These are phyloP conservation scores for Bipolaris cookei DNA, from an alignment of 2,329 filamentous ascomycete species.

Conservation along the genomic window DNA sequence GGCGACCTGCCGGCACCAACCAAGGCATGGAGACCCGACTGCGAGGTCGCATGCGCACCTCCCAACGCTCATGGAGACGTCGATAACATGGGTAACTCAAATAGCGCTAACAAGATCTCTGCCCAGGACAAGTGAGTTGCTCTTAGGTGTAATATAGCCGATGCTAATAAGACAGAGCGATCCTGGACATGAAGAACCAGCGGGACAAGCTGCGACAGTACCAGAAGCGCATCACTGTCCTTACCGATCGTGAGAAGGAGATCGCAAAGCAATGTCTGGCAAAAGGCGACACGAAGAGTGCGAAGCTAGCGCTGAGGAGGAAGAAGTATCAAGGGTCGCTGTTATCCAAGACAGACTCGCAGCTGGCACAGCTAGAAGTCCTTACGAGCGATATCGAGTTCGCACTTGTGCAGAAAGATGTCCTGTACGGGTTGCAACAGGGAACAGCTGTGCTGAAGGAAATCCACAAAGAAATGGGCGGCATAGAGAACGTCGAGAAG, in stretches of 20 bases:
- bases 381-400: conserved; percentile 92
- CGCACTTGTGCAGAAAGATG: conserved; percentile 94
- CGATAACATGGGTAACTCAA: conserved; percentile 67
- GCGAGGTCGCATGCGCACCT: conserved; percentile 21
- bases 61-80: conserved; percentile 31
- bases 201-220: conserved; percentile 97
- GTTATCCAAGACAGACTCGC: conserved; percentile 85
- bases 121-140: conserved; percentile 80
- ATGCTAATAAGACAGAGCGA: conserved; percentile 68
- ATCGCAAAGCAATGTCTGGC: conserved; percentile 84
- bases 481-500: conserved; percentile 91
- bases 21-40: conserved; percentile 27
- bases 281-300: conserved; percentile 77
- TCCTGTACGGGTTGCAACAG: conserved; percentile 89
- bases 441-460: conserved; percentile 87
- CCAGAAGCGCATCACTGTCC: conserved; percentile 83
- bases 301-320: conserved; percentile 84
- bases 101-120: conserved; percentile 70
- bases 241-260: conserved; percentile 86
- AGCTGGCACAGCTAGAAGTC: conserved; percentile 92
- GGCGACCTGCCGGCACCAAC: conserved; percentile 22
- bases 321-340: conserved; percentile 98
- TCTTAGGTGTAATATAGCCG: background rate
- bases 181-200: conserved; percentile 96
- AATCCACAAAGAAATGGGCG: conserved; percentile 95